These are phyloP conservation scores for Pulicaria dysenterica DNA, from an alignment of 129 eudicot species.

Conservation along the genomic window DNA sequence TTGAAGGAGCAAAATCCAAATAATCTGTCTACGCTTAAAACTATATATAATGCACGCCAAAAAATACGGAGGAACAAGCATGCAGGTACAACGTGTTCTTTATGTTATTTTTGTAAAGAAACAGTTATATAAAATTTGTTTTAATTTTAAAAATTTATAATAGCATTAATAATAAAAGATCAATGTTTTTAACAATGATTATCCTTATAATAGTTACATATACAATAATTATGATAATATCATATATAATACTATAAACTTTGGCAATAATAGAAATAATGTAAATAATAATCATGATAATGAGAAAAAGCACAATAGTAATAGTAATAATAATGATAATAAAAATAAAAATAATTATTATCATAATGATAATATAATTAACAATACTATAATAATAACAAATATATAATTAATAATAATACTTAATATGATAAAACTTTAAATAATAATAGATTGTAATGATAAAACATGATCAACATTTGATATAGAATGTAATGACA, in stretches of 20 bases:
- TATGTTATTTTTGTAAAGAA: neutral
- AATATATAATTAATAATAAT: neutral
- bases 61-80: conserved; percentile 1
- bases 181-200: too few species aligned
- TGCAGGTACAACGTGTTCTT: conserved; percentile 13
- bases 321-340: too few species aligned
- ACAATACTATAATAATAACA: neutral
- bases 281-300: neutral
- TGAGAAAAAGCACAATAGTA: neutral
- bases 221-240: too few species aligned
- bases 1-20: conserved; percentile 15
- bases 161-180: neutral
- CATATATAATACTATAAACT: too few species aligned
- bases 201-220: too few species aligned
- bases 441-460: too few species aligned
- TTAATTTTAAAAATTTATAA: neutral
- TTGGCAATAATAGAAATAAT: neutral
- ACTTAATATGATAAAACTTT: neutral
- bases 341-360: neutral
- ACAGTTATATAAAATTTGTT: neutral
- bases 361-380: neutral
- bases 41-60: conserved; percentile 11
- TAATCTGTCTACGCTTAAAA: conserved; percentile 19
- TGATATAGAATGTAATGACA: too few species aligned
- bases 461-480: too few species aligned